These are phyloP conservation scores for Cornus suecica DNA, from an alignment of 148 eudicot species.

Conservation along the genomic window DNA sequence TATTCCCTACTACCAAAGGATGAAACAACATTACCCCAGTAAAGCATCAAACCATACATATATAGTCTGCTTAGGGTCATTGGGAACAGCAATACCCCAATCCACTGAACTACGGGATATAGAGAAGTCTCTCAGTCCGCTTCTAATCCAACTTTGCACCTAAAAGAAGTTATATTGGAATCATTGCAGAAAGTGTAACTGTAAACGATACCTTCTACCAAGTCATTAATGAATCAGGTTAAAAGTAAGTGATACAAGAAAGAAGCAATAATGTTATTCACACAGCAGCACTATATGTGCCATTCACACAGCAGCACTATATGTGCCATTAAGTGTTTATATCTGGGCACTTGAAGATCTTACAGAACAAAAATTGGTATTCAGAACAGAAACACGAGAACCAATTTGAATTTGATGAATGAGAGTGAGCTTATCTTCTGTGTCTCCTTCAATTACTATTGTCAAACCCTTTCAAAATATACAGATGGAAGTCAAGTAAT, in stretches of 20 bases:
- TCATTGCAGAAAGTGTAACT: conserved; percentile 2
- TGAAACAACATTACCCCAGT: conserved; percentile 43
- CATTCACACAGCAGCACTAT: conserved; percentile 5
- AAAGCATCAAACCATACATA: conserved; percentile 81
- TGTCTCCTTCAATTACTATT: not conserved
- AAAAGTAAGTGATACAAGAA: not conserved
- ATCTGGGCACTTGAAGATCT: not conserved
- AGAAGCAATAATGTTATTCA: not conserved
- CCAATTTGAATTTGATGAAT: not conserved
- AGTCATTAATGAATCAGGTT: not conserved
- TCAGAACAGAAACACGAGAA: not conserved
- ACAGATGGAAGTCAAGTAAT: not conserved
- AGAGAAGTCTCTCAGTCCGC: conserved; percentile 57
- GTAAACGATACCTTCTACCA: not conserved
- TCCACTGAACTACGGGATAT: conserved; percentile 55
- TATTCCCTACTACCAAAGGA: conserved; percentile 1
- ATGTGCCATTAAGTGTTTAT: not conserved
- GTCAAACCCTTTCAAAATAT: not conserved
- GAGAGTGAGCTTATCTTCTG: not conserved
- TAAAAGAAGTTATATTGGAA: conserved; percentile 12
- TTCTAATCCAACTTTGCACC: conserved; percentile 64
- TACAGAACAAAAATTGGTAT: not conserved
- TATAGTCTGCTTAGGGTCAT: conserved; percentile 51
- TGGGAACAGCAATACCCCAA: conserved; percentile 59
- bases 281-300: not conserved